Percentiles rank a stretch among this genome's conserved stretches.
Conservation (phyloP, 2,329 filamentous ascomycete genomes). For the Penicillium crustosum region DNA sequence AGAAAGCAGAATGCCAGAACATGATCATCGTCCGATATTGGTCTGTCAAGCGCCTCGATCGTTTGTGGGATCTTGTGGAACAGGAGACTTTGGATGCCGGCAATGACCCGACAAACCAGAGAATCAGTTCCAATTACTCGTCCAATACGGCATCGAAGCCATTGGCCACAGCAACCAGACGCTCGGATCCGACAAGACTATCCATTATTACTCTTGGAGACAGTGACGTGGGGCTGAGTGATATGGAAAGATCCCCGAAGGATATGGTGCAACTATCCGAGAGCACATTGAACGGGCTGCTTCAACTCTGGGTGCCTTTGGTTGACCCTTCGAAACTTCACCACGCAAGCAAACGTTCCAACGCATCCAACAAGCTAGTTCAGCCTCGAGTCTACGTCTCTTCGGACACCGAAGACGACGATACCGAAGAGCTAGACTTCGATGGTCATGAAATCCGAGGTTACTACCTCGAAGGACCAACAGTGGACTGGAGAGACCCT, state of each 20-base stretch:
- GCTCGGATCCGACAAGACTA: constrained; percentile 26
- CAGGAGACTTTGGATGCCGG: constrained; percentile 35
- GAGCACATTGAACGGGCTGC: constrained; percentile 34
- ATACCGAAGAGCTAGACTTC: constrained; percentile 17
- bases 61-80: constrained; percentile 38
- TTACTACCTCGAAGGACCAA: constrained; percentile 38
- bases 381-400: constrained; percentile 21
- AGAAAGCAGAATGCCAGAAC: constrained; percentile 45
- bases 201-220: constrained; percentile 35
- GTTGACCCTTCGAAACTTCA: constrained; percentile 25
- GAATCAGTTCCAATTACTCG: constrained; percentile 19
- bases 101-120: constrained; percentile 19
- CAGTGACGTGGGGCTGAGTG: constrained; percentile 33
- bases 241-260: constrained; percentile 37
- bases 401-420: constrained; percentile 25
- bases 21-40: constrained; percentile 47
- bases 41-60: constrained; percentile 40
- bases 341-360: constrained; percentile 5
- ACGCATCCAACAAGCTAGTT: neutral
- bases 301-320: constrained; percentile 25
- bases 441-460: constrained; percentile 30
- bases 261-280: constrained; percentile 43
- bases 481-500: constrained; percentile 38
- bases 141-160: constrained; percentile 16
- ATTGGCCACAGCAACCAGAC: constrained; percentile 16